phyloP scores from a whole-genome alignment of 1,139 yeast species.

The Hansenula sp. region DNA sequence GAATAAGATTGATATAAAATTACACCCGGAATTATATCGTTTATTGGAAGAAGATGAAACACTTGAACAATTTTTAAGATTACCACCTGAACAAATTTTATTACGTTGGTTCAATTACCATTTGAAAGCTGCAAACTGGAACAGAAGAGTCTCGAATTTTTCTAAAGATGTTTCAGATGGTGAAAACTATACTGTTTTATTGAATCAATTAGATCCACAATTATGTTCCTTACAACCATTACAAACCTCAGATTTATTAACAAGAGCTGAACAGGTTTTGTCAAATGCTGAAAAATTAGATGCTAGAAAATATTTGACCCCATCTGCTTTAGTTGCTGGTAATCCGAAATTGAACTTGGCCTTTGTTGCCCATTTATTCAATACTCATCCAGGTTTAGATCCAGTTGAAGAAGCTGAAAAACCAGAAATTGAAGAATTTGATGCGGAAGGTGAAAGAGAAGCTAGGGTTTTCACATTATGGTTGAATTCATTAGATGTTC shows the following conservation, averaged over 20 bases:
- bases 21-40: conserved; percentile 95
- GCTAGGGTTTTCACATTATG: conserved; percentile 97
- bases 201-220: conserved; percentile 86
- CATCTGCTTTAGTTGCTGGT: conserved; percentile 90
- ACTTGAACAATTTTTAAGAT: conserved; percentile 88
- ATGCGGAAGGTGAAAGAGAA: conserved; percentile 99
- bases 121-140: conserved; percentile 89
- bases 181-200: conserved; percentile 86
- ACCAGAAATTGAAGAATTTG: conserved; percentile 87
- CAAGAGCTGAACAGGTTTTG: conserved; percentile 85
- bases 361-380: conserved; percentile 93
- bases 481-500: conserved; percentile 94
- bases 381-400: conserved; percentile 94
- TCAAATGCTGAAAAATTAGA: conserved; percentile 85
- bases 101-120: conserved; percentile 98
- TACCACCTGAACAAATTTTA: conserved; percentile 96
- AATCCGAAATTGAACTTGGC: conserved; percentile 96
- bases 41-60: conserved; percentile 95
- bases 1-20: conserved; percentile 90
- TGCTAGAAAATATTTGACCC: conserved; percentile 92
- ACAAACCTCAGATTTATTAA: conserved; percentile 56
- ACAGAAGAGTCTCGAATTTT: conserved; percentile 81
- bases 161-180: conserved; percentile 89
- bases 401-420: conserved; percentile 92
- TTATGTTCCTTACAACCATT: conserved; percentile 79